A percentile compares a stretch with the other conserved stretches of the same genome.
phyloP scores from a whole-genome alignment of 2,329 filamentous ascomycete species.

The Cyanodermella asteris region DNA sequence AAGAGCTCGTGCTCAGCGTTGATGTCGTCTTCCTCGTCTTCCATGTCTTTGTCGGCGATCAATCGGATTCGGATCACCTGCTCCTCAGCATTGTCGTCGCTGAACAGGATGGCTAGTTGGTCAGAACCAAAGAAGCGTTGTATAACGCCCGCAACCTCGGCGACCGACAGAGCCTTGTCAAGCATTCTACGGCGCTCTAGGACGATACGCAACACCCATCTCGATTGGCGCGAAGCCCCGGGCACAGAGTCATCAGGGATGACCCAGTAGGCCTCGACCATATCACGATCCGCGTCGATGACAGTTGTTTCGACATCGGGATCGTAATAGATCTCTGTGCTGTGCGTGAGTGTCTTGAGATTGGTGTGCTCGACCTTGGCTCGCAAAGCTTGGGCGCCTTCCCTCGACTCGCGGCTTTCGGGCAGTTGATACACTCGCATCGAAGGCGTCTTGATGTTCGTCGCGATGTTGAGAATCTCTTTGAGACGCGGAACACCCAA shows the following conservation, averaged over 20 bases:
- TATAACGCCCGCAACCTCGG: slow-evolving; percentile 75
- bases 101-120: slow-evolving; percentile 83
- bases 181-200: slow-evolving; percentile 86
- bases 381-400: slow-evolving; percentile 65
- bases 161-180: slow-evolving; percentile 78
- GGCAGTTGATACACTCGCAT: slow-evolving; percentile 77
- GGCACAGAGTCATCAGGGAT: slow-evolving; percentile 64
- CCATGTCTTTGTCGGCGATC: slow-evolving; percentile 43
- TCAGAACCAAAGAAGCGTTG: slow-evolving; percentile 73
- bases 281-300: slow-evolving; percentile 72
- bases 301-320: slow-evolving; percentile 69
- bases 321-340: slow-evolving; percentile 94
- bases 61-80: slow-evolving; percentile 85
- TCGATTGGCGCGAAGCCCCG: slow-evolving; percentile 47
- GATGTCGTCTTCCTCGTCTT: slow-evolving; percentile 50
- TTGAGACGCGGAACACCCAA: slow-evolving; percentile 97
- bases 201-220: slow-evolving; percentile 85
- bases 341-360: slow-evolving; percentile 69
- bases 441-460: slow-evolving; percentile 93
- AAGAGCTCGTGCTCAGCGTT: slow-evolving; percentile 81
- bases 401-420: slow-evolving; percentile 40
- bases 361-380: slow-evolving; percentile 88
- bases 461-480: slow-evolving; percentile 95
- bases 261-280: slow-evolving; percentile 93
- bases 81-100: slow-evolving; percentile 91